Evolutionary conservation across 805 yeast species (phyloP).

Genomic region (Saccharomycopsis olivae): DNA sequence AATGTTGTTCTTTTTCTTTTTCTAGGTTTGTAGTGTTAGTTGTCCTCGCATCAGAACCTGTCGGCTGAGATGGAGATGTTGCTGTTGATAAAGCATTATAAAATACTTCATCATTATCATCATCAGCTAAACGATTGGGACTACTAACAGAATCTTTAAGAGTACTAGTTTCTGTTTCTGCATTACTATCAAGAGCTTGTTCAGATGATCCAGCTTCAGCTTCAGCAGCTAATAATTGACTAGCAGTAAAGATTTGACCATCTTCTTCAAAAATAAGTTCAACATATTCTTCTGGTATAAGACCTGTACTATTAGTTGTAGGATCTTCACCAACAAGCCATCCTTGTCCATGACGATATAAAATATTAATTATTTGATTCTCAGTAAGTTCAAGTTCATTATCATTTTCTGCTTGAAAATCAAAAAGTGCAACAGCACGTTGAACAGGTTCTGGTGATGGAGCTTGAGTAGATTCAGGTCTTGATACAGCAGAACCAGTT

Average conservation of each 20-base stretch:
- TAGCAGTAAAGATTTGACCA: constrained; percentile 9
- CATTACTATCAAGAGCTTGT: constrained; percentile 19
- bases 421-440: constrained; percentile 79
- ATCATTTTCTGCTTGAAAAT: constrained; percentile 87
- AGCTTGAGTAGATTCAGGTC: background rate
- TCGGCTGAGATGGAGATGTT: constrained; percentile 1
- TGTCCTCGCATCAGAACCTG: too few relatives aligned
- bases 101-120: constrained; percentile 6
- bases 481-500: constrained; percentile 15
- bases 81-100: constrained; percentile 10
- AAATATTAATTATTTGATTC: constrained; percentile 78
- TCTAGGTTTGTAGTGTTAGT: too few relatives aligned
- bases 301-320: constrained; percentile 68
- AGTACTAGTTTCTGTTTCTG: constrained; percentile 21
- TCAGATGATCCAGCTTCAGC: constrained; percentile 23
- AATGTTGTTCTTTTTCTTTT: background rate
- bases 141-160: too few relatives aligned
- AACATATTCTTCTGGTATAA: constrained; percentile 93
- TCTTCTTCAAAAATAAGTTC: constrained; percentile 31
- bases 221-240: constrained; percentile 20
- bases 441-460: constrained; percentile 18
- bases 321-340: constrained; percentile 91
- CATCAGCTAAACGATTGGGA: constrained; percentile 25
- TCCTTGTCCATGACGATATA: constrained; percentile 93
- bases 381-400: constrained; percentile 72